Evolutionary conservation across 495 filamentous ascomycete species (phyloP).

Genomic region (Rostrohypoxylon terebratum): DNA sequence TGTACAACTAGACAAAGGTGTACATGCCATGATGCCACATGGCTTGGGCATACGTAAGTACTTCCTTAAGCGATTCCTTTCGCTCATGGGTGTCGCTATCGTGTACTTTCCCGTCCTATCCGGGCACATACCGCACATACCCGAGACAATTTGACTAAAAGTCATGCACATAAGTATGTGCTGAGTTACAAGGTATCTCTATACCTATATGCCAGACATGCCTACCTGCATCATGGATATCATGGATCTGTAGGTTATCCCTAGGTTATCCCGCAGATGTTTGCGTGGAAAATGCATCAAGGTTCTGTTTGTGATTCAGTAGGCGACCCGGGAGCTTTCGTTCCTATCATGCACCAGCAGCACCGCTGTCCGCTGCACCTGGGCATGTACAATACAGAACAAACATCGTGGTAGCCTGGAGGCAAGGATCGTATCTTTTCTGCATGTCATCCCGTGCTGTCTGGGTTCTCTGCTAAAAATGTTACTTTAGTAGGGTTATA

Average conservation of each 20-base stretch:
- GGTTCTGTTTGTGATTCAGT: not conserved
- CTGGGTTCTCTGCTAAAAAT: conserved; percentile 8
- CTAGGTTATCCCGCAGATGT: not conserved
- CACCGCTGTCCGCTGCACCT: too few relatives aligned
- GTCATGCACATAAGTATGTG: not conserved
- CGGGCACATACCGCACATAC: not conserved
- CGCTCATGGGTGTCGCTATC: not conserved
- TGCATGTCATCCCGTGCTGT: conserved; percentile 36
- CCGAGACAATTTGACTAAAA: too few relatives aligned
- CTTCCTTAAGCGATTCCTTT: not conserved
- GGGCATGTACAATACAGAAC: not conserved
- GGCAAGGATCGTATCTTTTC: conserved; percentile 23
- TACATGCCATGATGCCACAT: not conserved
- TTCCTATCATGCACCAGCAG: not conserved
- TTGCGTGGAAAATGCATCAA: not conserved
- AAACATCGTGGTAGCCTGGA: not conserved
- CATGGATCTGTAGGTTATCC: too few relatives aligned
- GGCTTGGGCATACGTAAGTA: not conserved
- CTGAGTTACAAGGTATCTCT: not conserved
- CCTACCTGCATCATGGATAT: not conserved
- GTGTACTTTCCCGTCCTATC: not conserved
- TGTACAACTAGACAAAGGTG: too few relatives aligned
- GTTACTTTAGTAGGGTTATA: conserved; percentile 21
- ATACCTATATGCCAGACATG: not conserved
- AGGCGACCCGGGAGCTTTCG: not conserved